Evolutionary conservation across 805 yeast species (phyloP), one percentile per base, ranked within the genome.

Genomic region (Wickerhamomyces bovis): DNA sequence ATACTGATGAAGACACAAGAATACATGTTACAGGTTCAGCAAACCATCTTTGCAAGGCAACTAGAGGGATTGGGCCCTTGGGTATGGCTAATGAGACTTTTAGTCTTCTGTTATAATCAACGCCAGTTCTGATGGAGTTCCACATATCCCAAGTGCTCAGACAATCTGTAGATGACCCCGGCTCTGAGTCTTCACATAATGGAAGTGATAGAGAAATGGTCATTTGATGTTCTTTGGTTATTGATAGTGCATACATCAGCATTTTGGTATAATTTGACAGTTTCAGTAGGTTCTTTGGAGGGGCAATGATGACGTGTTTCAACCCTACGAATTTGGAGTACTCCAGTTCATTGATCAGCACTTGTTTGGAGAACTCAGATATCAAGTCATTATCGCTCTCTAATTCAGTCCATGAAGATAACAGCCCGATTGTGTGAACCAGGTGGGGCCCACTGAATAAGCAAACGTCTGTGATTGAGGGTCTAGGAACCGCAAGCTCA

Each of bases 1-100:
- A 83, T 4, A 77, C 67, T 3, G 80, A 69, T 2, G 78, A 72
- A 0, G 86, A 76, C 4, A 83, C 56, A 39, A 83, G 60, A 18
- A 82, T 65, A 58, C 78, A 75, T 6, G 77, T 69, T 1, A 84
- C 75, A 0, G 89, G 89, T 61, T 84, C 90, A 22, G 83, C 69
- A 46, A 78, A 62, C 90, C 90, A 84, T 46, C 89, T 65, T 21
- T 76, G 70, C 3, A 78, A 55, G 3, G 81, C 78, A 45, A 60
- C 58, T 4, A 66, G 65, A 2, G 84, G 83, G 1, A 77, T 73
- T 43, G 69, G 69, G 33, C 71, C 70, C 47, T 80, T 80, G 28
- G 95, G 90, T 20, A 89, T 74, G 33, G 83, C 94, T 31, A 85
- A 68, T 5, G 88, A 86, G 45, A 89, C 80, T n/a, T 87, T 80